phyloP scores from a whole-genome alignment of 1,284 basidiomycete species.

The Malassezia slooffiae region DNA sequence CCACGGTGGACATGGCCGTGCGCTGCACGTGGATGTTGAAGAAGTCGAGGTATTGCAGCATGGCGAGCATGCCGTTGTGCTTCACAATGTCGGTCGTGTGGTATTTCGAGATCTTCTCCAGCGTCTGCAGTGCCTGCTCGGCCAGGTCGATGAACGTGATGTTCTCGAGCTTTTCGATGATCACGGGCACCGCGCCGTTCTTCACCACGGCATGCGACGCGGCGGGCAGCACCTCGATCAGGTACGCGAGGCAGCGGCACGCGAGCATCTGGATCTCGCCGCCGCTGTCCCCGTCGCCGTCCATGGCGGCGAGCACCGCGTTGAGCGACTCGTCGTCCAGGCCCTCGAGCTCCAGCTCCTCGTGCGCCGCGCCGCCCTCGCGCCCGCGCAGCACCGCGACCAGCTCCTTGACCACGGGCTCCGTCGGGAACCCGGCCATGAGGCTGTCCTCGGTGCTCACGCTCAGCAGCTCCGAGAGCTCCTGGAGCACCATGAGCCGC shows the following conservation, averaged over 20 bases:
- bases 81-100: conserved; percentile 39
- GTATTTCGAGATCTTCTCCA: conserved; percentile 41
- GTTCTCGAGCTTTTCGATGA: conserved; percentile 40
- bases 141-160: conserved; percentile 46
- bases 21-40: conserved; percentile 46
- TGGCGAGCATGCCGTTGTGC: conserved; percentile 38
- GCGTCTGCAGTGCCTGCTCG: conserved; percentile 45
- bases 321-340: conserved; percentile 25
- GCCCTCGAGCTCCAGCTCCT: conserved; percentile 22
- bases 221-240: conserved; percentile 46
- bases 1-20: conserved; percentile 39
- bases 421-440: conserved; percentile 83
- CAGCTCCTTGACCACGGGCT: conserved; percentile 81
- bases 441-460: conserved; percentile 96
- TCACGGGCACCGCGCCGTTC: conserved; percentile 35
- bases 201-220: conserved; percentile 36
- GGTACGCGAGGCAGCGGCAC: conserved; percentile 45
- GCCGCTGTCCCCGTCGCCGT: conserved; percentile 22
- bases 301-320: conserved; percentile 24
- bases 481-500: conserved; percentile 71
- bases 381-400: conserved; percentile 80
- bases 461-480: conserved; percentile 83
- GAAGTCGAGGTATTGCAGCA: conserved; percentile 45
- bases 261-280: conserved; percentile 40
- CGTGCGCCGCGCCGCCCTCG: conserved; percentile 57